A percentile compares a stretch with the other conserved stretches of the same genome.
These are phyloP conservation scores for Blastobotrys mokoenaii DNA, from an alignment of 805 yeast species.

Conservation along the genomic window DNA sequence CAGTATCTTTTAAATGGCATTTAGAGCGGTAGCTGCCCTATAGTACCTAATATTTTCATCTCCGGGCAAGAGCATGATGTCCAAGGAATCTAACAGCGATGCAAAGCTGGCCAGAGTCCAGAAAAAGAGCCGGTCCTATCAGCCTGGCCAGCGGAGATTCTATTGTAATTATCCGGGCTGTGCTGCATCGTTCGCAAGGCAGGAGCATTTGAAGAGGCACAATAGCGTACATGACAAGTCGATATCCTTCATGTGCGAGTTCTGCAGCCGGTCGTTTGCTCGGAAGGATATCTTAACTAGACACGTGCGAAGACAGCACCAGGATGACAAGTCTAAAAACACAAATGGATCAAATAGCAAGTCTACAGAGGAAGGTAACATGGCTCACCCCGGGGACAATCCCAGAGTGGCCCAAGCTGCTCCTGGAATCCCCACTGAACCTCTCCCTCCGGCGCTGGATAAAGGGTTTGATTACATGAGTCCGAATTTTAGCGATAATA, in stretches of 20 bases:
- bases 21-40: too few relatives aligned
- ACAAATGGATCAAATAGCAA: background rate
- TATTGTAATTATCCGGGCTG: slow-evolving; percentile 8
- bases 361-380: background rate
- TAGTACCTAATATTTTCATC: background rate
- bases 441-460: background rate
- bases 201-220: slow-evolving; percentile 18
- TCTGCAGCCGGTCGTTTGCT: slow-evolving; percentile 12
- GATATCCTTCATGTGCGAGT: slow-evolving; percentile 9
- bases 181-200: slow-evolving; percentile 15
- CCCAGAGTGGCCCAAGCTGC: too few relatives aligned
- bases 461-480: slow-evolving; percentile 5
- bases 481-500: slow-evolving; percentile 13
- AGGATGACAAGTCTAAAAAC: background rate
- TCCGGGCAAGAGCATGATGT: background rate
- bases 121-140: slow-evolving; percentile 5
- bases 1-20: too few relatives aligned
- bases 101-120: background rate
- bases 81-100: background rate
- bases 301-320: slow-evolving; percentile 14
- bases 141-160: slow-evolving; percentile 8
- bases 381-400: too few relatives aligned
- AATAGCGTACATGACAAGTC: slow-evolving; percentile 10
- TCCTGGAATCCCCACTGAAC: too few relatives aligned
- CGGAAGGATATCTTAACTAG: slow-evolving; percentile 16